phyloP scores from a whole-genome alignment of 2,329 filamentous ascomycete genomes.

The Cladosporium sp. region DNA sequence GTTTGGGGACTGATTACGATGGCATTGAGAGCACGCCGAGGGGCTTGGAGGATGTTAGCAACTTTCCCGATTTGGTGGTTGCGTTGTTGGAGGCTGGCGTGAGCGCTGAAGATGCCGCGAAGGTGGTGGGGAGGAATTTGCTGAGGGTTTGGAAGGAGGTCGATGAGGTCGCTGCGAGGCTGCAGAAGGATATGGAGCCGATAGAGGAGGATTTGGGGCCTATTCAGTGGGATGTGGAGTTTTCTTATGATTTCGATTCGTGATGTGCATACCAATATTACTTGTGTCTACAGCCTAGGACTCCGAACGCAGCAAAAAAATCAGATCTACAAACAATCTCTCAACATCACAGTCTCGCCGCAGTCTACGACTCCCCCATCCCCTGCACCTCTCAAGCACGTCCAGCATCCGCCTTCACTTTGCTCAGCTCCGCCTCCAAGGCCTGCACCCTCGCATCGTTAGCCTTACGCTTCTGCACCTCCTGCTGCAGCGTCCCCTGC shows the following conservation, averaged over 20 bases:
- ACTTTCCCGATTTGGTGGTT: constrained; percentile 73
- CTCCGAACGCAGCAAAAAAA: no score
- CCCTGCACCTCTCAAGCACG: background rate
- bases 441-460: no score
- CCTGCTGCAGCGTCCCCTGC: no score
- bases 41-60: constrained; percentile 80
- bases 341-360: no score
- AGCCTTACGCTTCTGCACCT: no score
- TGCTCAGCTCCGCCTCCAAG: no score
- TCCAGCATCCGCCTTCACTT: background rate
- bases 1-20: constrained; percentile 86
- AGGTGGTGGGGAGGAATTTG: constrained; percentile 75
- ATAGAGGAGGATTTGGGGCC: constrained; percentile 36
- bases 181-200: constrained; percentile 52
- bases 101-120: constrained; percentile 67
- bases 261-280: no score
- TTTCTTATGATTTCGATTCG: background rate
- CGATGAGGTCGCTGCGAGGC: constrained; percentile 63
- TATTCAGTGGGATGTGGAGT: background rate
- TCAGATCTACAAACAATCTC: no score
- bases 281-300: no score
- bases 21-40: constrained; percentile 63
- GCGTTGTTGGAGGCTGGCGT: constrained; percentile 71
- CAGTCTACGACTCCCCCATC: no score
- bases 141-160: constrained; percentile 79